phyloP scores from a whole-genome alignment of 208 protist species.

The Entamoeba nuttalli region DNA sequence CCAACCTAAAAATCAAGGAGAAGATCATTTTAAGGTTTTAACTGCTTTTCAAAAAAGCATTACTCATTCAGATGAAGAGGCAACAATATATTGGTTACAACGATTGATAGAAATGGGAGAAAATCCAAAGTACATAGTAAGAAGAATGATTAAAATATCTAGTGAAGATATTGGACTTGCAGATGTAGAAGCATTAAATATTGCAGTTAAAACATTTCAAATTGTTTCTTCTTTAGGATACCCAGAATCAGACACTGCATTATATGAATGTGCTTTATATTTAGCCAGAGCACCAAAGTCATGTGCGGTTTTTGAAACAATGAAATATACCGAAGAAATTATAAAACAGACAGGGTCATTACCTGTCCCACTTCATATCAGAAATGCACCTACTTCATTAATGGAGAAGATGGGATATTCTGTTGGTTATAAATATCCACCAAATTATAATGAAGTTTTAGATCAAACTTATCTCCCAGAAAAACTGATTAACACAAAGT shows the following conservation, averaged over 20 bases:
- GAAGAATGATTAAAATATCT: slow-evolving; percentile 40
- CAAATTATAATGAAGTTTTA: background rate
- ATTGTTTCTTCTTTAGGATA: background rate
- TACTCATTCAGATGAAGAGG: slow-evolving; percentile 29
- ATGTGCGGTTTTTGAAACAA: background rate
- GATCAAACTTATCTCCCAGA: background rate
- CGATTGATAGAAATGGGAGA: slow-evolving; percentile 30
- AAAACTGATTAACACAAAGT: background rate
- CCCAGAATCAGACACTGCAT: background rate
- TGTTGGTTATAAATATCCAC: background rate
- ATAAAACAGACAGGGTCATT: background rate
- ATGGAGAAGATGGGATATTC: background rate
- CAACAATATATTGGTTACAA: slow-evolving; percentile 37
- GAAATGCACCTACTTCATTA: background rate
- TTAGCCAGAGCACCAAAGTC: background rate
- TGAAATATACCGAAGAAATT: background rate
- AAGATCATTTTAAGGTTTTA: background rate
- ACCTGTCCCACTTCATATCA: background rate
- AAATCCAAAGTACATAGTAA: slow-evolving; percentile 35
- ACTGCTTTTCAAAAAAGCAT: background rate
- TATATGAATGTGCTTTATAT: background rate
- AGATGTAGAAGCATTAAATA: background rate
- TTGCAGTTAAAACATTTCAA: background rate
- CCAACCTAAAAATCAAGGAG: background rate
- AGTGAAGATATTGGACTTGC: slow-evolving; percentile 44